Conservation (phyloP, 768 basidiomycete genomes). For the Lactarius indigo region DNA sequence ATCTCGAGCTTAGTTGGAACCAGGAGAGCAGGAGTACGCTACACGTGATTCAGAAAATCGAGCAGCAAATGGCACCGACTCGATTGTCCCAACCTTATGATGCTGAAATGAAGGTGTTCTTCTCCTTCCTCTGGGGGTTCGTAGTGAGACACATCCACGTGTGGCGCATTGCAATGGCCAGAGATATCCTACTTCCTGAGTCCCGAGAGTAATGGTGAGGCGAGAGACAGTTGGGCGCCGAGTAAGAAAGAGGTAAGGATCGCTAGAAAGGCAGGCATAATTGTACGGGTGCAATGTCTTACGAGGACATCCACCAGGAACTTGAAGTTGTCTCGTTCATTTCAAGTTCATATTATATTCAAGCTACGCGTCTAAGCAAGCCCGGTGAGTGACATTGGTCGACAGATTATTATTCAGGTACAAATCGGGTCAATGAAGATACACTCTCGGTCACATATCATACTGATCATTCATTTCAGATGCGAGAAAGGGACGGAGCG, state of each 20-base stretch:
- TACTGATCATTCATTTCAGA: not conserved
- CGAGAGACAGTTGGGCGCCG: not conserved
- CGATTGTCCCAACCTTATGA: not conserved
- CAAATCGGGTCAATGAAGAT: not conserved
- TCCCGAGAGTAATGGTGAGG: constrained; percentile 23
- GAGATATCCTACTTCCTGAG: constrained; percentile 42
- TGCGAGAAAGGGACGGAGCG: too few relatives aligned
- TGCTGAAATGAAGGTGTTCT: not conserved
- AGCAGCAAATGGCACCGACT: not conserved
- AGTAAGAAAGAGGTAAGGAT: not conserved
- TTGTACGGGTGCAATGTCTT: not conserved
- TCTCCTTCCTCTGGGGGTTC: constrained; percentile 30
- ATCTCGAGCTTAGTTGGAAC: constrained; percentile 42
- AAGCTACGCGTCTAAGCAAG: not conserved
- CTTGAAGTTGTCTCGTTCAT: not conserved
- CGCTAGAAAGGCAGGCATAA: not conserved
- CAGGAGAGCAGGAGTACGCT: constrained; percentile 24
- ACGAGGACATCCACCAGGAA: not conserved
- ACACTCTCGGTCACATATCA: not conserved
- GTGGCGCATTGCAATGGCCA: constrained; percentile 50
- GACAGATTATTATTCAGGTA: not conserved
- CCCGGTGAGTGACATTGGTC: not conserved
- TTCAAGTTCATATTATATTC: not conserved
- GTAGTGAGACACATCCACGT: constrained; percentile 39
- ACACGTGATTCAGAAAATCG: not conserved